These are phyloP conservation scores for Acacia acuminata DNA, from an alignment of 306 rosid species.

Conservation along the genomic window DNA sequence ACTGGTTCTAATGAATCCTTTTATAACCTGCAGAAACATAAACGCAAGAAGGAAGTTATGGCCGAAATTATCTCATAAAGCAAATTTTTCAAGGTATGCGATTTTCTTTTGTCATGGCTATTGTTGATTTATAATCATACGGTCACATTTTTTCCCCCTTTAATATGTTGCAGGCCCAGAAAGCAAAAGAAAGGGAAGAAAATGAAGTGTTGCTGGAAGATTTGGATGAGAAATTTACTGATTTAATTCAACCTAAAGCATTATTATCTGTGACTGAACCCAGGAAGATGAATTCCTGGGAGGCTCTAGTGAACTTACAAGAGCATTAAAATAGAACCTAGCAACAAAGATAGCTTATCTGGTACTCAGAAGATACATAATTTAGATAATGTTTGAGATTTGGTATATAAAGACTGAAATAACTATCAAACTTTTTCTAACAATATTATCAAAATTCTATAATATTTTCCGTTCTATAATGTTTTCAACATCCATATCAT, in stretches of 20 bases:
- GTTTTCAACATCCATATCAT: no score
- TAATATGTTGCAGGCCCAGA: slow-evolving; percentile 52
- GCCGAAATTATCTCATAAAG: slow-evolving; percentile 78
- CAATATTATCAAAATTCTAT: no score
- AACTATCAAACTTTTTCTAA: no score
- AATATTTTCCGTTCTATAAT: no score
- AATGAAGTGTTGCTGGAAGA: slow-evolving; percentile 71
- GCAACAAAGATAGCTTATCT: no score
- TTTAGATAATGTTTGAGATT: no score
- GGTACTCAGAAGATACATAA: no score
- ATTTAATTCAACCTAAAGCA: slow-evolving; percentile 36
- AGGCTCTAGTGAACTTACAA: slow-evolving; percentile 60
- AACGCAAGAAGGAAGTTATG: slow-evolving; percentile 90
- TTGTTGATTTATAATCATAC: slow-evolving; percentile 17
- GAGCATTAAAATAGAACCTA: no score
- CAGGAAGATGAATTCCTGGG: neutral
- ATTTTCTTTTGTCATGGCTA: slow-evolving; percentile 7
- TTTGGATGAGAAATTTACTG: slow-evolving; percentile 65
- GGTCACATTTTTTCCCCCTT: slow-evolving; percentile 1
- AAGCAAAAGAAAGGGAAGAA: slow-evolving; percentile 84
- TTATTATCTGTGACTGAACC: no score
- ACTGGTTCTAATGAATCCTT: slow-evolving; percentile 9
- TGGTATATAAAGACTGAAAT: no score
- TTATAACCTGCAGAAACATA: slow-evolving; percentile 60
- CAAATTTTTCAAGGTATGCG: slow-evolving; percentile 72